Base-by-base conservation (phyloP, 495 filamentous ascomycete genomes). In the Podospora sp. region DNA sequence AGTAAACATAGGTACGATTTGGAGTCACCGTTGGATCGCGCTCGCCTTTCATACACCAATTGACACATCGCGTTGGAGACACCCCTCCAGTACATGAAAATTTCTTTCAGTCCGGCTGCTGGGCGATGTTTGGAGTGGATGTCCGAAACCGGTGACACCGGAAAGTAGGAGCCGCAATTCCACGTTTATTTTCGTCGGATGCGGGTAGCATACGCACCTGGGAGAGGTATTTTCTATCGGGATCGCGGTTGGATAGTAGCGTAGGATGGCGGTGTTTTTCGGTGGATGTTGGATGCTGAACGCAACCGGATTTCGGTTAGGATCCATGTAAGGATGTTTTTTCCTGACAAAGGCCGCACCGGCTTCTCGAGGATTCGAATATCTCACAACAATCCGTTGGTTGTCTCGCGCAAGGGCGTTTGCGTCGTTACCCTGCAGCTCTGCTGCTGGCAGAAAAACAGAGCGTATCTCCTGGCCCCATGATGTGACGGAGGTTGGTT, bases 11-110 rank as follows among this genome's bases (percentile, higher is more conserved):
- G 5, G 5, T 14, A 46, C 16, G 40, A n/a, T 33, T 60, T 29
- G 26, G 14, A 35, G n/a, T 33, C 36, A 62, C 60, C 60, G 60
- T 62, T 49, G 35, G 60, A 62, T 62, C 35, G 59, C 59, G 27
- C 18, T 59, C 26, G 26, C 26, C 35, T 26, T 62, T 62, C 60
- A 62, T 62, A 21, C 35, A 7, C 26, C 60, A 49, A 62, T 62
- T 62, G 60, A 21, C 60, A 50, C 36, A 46, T 62, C 21, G 36
- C 16, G 40, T 62, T 62, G 60, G 36, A 25, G 36, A 60, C 40
- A 11, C 40, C 33, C 33, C 40, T 46, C 40, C 40, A 14, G 2
- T 11, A 14, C 40, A 46, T 60, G 14, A 36, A 60, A 60, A 16
- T 60, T 36, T 60, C 26, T 60, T 33, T 21, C 26, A 60, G 57